These are phyloP conservation scores for Aspergillus funiculosus DNA, from an alignment of 495 filamentous ascomycete genomes.

Conservation along the genomic window DNA sequence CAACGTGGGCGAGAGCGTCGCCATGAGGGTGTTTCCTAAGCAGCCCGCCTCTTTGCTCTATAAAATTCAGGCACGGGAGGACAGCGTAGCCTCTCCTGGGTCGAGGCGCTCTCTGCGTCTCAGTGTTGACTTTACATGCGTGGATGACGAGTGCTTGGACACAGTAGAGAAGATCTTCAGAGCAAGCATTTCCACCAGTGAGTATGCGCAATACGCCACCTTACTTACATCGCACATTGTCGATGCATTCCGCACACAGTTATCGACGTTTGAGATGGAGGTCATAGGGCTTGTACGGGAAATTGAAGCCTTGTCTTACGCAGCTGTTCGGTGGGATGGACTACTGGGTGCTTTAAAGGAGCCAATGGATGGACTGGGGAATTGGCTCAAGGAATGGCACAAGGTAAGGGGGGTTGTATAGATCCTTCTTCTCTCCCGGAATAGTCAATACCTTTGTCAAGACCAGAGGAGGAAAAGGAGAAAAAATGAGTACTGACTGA, in stretches of 20 bases:
- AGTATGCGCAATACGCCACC: constrained; percentile 39
- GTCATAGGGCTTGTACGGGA: constrained; percentile 42
- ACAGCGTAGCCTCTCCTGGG: constrained; percentile 34
- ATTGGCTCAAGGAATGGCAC: constrained; percentile 47
- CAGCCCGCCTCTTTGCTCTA: constrained; percentile 81
- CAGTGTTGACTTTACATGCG: constrained; percentile 67
- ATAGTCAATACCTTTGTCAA: no score
- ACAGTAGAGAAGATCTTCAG: constrained; percentile 40
- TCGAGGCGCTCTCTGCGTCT: constrained; percentile 53
- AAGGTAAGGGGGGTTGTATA: constrained; percentile 27
- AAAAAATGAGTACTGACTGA: constrained; percentile 6
- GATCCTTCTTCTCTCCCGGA: no score
- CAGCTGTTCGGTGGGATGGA: constrained; percentile 36
- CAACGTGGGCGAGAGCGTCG: constrained; percentile 47
- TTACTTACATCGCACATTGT: constrained; percentile 49
- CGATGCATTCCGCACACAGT: constrained; percentile 42
- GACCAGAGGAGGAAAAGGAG: neutral
- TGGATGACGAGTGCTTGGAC: constrained; percentile 57
- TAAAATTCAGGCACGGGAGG: constrained; percentile 50
- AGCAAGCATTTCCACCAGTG: constrained; percentile 37
- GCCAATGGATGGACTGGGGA: constrained; percentile 30
- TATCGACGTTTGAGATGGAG: constrained; percentile 55
- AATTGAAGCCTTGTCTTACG: constrained; percentile 38
- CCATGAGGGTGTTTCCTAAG: constrained; percentile 66
- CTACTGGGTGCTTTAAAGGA: constrained; percentile 38